Evolutionary conservation across 352 stramenopile species (phyloP).

Genomic region (Saprolegnia parasitica): DNA sequence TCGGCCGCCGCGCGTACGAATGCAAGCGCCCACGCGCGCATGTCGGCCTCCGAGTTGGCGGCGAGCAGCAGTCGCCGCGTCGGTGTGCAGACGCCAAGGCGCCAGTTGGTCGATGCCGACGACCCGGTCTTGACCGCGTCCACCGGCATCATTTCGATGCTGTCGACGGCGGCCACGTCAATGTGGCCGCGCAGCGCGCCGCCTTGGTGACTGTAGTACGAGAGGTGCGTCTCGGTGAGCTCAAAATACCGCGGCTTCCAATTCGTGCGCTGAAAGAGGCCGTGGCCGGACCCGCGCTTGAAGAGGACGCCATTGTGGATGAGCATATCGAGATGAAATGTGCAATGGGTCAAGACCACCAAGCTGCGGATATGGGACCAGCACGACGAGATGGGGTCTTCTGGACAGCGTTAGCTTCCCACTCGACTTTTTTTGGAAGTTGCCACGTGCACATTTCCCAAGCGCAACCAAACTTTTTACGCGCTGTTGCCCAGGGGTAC

Average conservation of each 20-base stretch:
- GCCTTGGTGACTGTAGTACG: constrained; percentile 77
- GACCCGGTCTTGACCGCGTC: constrained; percentile 69
- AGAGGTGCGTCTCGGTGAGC: constrained; percentile 41
- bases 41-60: constrained; percentile 69
- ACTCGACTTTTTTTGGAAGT: too few species aligned
- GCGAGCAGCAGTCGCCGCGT: constrained; percentile 57
- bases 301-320: constrained; percentile 51
- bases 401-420: too few species aligned
- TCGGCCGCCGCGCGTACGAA: constrained; percentile 32
- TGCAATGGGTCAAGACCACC: background rate
- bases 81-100: constrained; percentile 61
- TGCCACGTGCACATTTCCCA: too few species aligned
- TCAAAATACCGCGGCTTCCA: constrained; percentile 80
- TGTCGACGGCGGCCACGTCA: constrained; percentile 50
- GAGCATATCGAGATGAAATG: background rate
- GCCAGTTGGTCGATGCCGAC: constrained; percentile 70
- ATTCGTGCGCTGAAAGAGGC: constrained; percentile 59
- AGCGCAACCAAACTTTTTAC: too few species aligned
- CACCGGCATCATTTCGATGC: constrained; percentile 73
- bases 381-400: background rate
- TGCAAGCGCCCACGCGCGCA: constrained; percentile 78
- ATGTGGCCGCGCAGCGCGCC: constrained; percentile 67
- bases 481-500: too few species aligned
- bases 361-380: background rate
- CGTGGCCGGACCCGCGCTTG: constrained; percentile 65